Base-by-base conservation (phyloP, 495 filamentous ascomycete species). In the Niebla homalea region DNA sequence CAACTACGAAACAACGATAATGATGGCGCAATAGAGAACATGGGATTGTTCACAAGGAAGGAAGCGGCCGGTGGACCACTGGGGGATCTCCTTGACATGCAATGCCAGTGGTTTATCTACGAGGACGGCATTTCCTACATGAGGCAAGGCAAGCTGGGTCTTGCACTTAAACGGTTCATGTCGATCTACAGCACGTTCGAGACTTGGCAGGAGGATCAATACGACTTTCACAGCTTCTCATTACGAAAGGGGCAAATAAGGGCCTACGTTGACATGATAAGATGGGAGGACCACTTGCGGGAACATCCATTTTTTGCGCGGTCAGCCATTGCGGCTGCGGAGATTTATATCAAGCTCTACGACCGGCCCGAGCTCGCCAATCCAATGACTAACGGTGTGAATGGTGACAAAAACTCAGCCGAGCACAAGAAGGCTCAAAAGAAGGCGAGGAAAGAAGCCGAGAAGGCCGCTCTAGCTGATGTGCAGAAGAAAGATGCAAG, bases 211-310 rank as follows among this genome's bases (percentile, higher is more conserved):
- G 92, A 99, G 57, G 92, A 99, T 57, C 92, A 99, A 59, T 96
- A 95, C 58, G 92, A 99, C 62, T 99, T 99, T 73, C 92, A 99
- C 69, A 85, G 79, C 64, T 99, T 97, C 68, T 96, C 89, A 7
- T 71, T 97, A 6, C 75, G 89, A 10, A 97, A 97, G 66, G 92
- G 93, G 5, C 90, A 94, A 72, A 85, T 97, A 51, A 72, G 92
- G 42, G 87, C 93, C 0, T 99, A 99, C 60, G 71, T 97, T 18
- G 88, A 95, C 54, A 94, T 97, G 87, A 71, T 97, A 21, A 79
- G 85, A 52, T 99, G 92, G 92, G 90, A 97, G 59, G 89, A 99
- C 57, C 74, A 76, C 48, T 66, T 97, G 32, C 79, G 89, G 21
- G 84, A 89, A 52, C 92, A 99, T 60, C 90, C 92, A 7, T 94